Percentiles rank a stretch among this genome's conserved stretches.
phyloP scores from a whole-genome alignment of 2,329 filamentous ascomycete species.

The Epichloe hybrida region DNA sequence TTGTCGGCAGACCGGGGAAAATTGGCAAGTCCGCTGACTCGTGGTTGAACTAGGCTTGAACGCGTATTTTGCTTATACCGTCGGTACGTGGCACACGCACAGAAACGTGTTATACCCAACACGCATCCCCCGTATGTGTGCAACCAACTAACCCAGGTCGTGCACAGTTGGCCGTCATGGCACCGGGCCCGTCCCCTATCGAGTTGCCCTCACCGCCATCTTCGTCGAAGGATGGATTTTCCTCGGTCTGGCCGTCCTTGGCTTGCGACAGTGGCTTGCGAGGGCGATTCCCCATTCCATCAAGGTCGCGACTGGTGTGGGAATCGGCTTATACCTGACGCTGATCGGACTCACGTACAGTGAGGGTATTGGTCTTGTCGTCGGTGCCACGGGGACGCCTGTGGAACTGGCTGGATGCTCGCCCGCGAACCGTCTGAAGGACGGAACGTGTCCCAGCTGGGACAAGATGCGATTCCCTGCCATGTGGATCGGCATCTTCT shows the following conservation, averaged over 20 bases:
- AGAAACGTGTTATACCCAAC: constrained; percentile 7
- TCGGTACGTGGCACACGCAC: constrained; percentile 14
- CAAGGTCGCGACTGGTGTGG: constrained; percentile 75
- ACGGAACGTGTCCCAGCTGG: constrained; percentile 45
- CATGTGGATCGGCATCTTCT: constrained; percentile 84
- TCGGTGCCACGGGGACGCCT: constrained; percentile 54
- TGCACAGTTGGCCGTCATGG: constrained; percentile 57
- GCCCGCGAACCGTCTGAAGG: constrained; percentile 23
- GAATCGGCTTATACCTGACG: constrained; percentile 72
- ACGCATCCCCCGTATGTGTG: background rate
- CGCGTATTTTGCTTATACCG: constrained; percentile 71
- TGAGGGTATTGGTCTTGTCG: constrained; percentile 69
- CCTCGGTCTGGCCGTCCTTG: constrained; percentile 63
- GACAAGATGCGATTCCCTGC: constrained; percentile 72
- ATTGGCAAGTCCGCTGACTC: background rate
- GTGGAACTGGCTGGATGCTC: constrained; percentile 62
- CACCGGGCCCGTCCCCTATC: constrained; percentile 57
- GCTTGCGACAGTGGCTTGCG: constrained; percentile 79
- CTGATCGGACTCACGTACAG: constrained; percentile 66
- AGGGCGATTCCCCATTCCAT: constrained; percentile 71
- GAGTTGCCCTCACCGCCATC: constrained; percentile 68
- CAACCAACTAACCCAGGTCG: constrained; percentile 5
- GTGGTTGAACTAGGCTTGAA: constrained; percentile 43
- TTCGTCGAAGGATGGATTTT: constrained; percentile 85
- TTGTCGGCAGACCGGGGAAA: background rate